Base-by-base conservation (phyloP, 2,329 filamentous ascomycete genomes). In the Hypoxylon sp. region DNA sequence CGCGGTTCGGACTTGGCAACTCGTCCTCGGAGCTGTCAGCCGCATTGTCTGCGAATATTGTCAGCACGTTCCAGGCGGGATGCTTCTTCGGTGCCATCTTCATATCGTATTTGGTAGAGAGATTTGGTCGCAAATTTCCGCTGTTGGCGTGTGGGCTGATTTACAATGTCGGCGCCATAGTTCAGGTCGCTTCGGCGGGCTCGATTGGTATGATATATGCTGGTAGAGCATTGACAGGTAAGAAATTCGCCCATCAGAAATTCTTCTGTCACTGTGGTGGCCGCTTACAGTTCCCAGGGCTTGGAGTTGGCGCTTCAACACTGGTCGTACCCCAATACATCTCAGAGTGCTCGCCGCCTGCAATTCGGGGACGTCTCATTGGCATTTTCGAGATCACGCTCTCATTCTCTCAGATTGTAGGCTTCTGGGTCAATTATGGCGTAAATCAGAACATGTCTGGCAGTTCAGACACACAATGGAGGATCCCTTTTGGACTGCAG, bases 1-100 rank as follows among this genome's bases (percentile, higher is more conserved):
- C 79, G 6, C 88, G 90, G 66, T 91, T 91, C 71, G 75, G 78
- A 1, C 85, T 90, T 62, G 77, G 77, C 2, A 65, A 78, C 0
- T 80, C 85, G 75, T 75, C 72, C 1, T 65, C 70, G 0, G 65
- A 73, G 0, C 68, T 84, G 32, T 75, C 84, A 6, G 81, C 85
- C 62, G 71, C 87, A 6, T 79, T 87, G 44, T 87, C 84, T 68
- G 80, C 85, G 60, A 90, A 90, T 68, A 89, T 90, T 51, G 87
- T 90, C 39, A 89, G 85, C 8, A 82, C n/a, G 2, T 39, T 39
- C 34, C 88, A 91, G 73, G 89, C 88, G 8, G 89, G 89, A 54
- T 88, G 88, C 20, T 91, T 91, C 76, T 91, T 91, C 64, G 89
- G 89, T 11, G 84, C 87, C 1, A 79, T 89, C 54, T 79, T 85